phyloP scores from a whole-genome alignment of 495 filamentous ascomycete genomes.

The Letharia columbiana region DNA sequence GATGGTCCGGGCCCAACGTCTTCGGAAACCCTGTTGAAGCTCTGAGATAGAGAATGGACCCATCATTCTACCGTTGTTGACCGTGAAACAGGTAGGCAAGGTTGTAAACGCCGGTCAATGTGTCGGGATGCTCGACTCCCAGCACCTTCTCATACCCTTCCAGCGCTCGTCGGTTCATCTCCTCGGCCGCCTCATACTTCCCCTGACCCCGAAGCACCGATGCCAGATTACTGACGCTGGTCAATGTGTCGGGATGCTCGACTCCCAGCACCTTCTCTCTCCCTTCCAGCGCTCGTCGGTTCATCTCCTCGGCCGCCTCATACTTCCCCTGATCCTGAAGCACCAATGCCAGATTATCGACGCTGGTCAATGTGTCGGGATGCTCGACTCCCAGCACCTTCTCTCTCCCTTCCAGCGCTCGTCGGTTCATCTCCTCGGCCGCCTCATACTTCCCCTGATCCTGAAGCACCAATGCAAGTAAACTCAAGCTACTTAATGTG shows the following conservation, averaged over 20 bases:
- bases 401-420: too few relatives aligned
- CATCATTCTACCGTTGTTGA: background rate
- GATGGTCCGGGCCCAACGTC: background rate
- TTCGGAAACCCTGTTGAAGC: background rate
- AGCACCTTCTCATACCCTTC: conserved; percentile 21
- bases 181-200: background rate
- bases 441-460: conserved; percentile 18
- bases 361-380: too few relatives aligned
- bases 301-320: too few relatives aligned
- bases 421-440: background rate
- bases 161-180: too few relatives aligned
- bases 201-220: conserved; percentile 1
- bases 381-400: too few relatives aligned
- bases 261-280: too few relatives aligned
- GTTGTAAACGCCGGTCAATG: conserved; percentile 25
- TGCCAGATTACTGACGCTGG: background rate
- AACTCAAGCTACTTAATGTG: conserved; percentile 10
- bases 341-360: too few relatives aligned
- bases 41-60: conserved; percentile 6
- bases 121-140: conserved; percentile 31
- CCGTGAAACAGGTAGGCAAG: conserved; percentile 4
- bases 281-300: too few relatives aligned
- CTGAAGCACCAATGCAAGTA: conserved; percentile 18
- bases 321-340: too few relatives aligned
- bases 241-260: too few relatives aligned